These are phyloP conservation scores for Trichosporon asahii DNA, from an alignment of 1,284 basidiomycete species.

Conservation along the genomic window DNA sequence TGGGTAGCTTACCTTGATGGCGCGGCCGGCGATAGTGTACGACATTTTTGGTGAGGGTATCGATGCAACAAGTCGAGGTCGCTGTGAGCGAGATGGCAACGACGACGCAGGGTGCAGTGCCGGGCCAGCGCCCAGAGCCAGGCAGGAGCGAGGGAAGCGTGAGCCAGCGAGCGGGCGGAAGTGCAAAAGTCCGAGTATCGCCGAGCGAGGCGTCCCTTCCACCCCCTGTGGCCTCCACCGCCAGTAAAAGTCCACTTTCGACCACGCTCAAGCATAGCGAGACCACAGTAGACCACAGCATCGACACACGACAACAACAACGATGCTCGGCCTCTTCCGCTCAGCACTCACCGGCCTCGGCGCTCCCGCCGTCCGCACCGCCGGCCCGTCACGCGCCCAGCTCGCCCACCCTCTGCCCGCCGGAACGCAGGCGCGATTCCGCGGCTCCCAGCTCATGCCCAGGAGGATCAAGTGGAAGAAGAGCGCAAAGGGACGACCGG, in stretches of 20 bases:
- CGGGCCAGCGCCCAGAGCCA: background rate
- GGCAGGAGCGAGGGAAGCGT: background rate
- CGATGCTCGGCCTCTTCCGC: conserved; percentile 32
- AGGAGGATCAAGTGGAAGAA: conserved; percentile 75
- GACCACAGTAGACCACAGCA: background rate
- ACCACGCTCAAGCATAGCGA: background rate
- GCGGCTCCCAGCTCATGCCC: conserved; percentile 69
- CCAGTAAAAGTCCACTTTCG: background rate
- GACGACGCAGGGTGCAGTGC: conserved; percentile 2
- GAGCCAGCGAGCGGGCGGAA: background rate
- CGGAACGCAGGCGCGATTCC: conserved; percentile 49
- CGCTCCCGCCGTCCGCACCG: conserved; percentile 18
- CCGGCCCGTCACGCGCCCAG: conserved; percentile 13
- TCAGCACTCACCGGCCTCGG: conserved; percentile 10
- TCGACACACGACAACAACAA: conserved; percentile 6
- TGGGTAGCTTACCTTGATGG: conserved; percentile 48
- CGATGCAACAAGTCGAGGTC: background rate
- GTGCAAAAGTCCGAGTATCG: conserved; percentile 17
- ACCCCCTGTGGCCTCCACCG: conserved; percentile 2
- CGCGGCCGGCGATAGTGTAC: conserved; percentile 51
- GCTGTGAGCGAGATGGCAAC: conserved; percentile 4
- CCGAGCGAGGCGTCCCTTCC: conserved; percentile 13
- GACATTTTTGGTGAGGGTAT: conserved; percentile 41
- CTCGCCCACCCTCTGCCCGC: background rate
- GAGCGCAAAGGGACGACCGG: conserved; percentile 80